Evolutionary conservation across 768 basidiomycete species (phyloP).

Genomic region (Pulveroboletus sp.): DNA sequence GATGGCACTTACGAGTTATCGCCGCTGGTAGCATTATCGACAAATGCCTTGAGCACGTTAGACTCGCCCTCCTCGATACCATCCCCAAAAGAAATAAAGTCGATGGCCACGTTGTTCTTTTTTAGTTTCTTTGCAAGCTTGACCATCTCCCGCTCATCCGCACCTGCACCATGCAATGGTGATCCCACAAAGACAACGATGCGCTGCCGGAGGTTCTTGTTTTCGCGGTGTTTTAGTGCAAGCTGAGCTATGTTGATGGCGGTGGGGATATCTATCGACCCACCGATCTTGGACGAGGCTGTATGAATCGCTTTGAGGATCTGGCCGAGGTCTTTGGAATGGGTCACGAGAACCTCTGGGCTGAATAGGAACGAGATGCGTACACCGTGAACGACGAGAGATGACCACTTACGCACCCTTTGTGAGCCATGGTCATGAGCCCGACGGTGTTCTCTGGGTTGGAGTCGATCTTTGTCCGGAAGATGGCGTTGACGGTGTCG

Average conservation of each 20-base stretch:
- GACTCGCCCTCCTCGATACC: constrained; percentile 70
- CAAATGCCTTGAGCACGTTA: constrained; percentile 70
- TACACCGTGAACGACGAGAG: neutral
- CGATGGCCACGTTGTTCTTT: constrained; percentile 98
- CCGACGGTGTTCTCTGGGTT: constrained; percentile 99
- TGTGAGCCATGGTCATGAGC: constrained; percentile 97
- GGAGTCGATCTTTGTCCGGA: constrained; percentile 88
- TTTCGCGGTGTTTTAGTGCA: constrained; percentile 94
- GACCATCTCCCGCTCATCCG: constrained; percentile 75
- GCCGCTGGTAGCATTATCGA: constrained; percentile 72
- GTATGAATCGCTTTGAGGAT: constrained; percentile 76
- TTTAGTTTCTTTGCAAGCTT: constrained; percentile 95
- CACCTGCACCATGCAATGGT: constrained; percentile 65
- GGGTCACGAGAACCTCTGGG: constrained; percentile 93
- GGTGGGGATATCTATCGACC: constrained; percentile 81
- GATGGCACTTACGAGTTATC: constrained; percentile 75
- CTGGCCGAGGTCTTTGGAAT: constrained; percentile 92
- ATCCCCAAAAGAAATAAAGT: constrained; percentile 88
- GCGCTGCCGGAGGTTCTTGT: constrained; percentile 96
- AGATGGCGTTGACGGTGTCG: constrained; percentile 86
- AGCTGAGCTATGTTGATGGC: constrained; percentile 92
- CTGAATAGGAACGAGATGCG: constrained; percentile 36
- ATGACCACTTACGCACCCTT: constrained; percentile 56
- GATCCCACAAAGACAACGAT: constrained; percentile 93
- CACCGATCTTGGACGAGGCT: constrained; percentile 68